These are phyloP conservation scores for Scutellaria minor DNA, from an alignment of 257 asterid genomes.

Conservation along the genomic window DNA sequence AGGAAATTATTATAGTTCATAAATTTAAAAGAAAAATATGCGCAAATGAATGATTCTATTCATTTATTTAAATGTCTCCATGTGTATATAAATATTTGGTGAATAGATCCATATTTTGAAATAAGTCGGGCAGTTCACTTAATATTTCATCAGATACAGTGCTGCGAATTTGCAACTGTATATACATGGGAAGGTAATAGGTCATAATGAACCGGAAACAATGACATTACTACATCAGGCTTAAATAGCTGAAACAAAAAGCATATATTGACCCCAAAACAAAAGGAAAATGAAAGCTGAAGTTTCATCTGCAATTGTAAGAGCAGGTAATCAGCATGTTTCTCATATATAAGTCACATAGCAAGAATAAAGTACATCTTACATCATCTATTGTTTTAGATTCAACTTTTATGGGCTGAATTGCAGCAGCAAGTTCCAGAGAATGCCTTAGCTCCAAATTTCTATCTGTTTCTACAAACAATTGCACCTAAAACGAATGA, in stretches of 20 bases:
- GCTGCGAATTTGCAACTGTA: conserved; percentile 1
- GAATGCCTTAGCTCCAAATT: conserved; percentile 79
- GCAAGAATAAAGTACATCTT: conserved; percentile 38
- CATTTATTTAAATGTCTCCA: neutral
- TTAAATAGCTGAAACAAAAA: conserved; percentile 5
- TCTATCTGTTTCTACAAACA: conserved; percentile 69
- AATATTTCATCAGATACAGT: conserved; percentile 16
- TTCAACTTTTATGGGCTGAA: conserved; percentile 82
- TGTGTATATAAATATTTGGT: neutral
- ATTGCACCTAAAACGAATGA: conserved; percentile 72
- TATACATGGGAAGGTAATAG: conserved; percentile 23
- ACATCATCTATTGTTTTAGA: conserved; percentile 67
- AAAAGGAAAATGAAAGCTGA: conserved; percentile 14
- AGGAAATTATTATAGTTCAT: conserved; percentile 34
- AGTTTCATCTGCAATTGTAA: conserved; percentile 12
- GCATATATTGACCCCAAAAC: conserved; percentile 3
- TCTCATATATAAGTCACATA: conserved; percentile 16
- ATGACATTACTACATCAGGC: neutral
- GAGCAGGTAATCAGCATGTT: conserved; percentile 19
- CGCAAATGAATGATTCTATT: neutral
- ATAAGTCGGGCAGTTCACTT: neutral
- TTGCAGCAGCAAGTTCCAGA: conserved; percentile 86
- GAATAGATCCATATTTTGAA: conserved; percentile 18
- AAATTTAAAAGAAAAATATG: conserved; percentile 15
- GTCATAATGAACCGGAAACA: neutral